phyloP scores from a whole-genome alignment of 1,284 basidiomycete species.

The Volvariella surrecta region DNA sequence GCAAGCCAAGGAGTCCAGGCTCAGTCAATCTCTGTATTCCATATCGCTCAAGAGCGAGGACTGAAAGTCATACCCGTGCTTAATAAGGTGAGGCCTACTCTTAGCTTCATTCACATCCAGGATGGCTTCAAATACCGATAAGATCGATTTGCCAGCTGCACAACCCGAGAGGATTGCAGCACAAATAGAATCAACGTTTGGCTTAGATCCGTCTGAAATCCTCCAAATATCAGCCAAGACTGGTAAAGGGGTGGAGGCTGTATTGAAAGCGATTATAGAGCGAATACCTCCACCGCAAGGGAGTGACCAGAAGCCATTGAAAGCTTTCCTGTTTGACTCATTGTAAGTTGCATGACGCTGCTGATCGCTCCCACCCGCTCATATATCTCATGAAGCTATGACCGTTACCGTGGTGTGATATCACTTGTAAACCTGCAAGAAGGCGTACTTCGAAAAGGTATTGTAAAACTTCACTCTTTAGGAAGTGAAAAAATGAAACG shows the following conservation, averaged over 20 bases:
- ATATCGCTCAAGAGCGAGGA: conserved; percentile 77
- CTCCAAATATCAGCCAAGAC: conserved; percentile 89
- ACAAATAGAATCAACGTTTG: conserved; percentile 79
- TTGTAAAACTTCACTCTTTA: conserved; percentile 2
- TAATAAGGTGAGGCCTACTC: conserved; percentile 76
- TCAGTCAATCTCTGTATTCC: conserved; percentile 93
- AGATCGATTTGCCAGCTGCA: conserved; percentile 87
- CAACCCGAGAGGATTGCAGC: conserved; percentile 72
- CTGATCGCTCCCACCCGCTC: conserved; percentile 4
- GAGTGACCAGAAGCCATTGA: conserved; percentile 45
- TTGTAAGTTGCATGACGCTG: conserved; percentile 41
- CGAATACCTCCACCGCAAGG: conserved; percentile 73
- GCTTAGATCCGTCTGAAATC: conserved; percentile 64
- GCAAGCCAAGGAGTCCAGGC: conserved; percentile 98
- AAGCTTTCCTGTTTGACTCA: conserved; percentile 92
- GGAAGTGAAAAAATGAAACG: background rate
- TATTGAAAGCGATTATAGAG: conserved; percentile 77
- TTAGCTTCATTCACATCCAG: too few relatives aligned
- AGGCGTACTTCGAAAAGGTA: conserved; percentile 60
- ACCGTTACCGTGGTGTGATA: conserved; percentile 94
- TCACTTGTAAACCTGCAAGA: conserved; percentile 80
- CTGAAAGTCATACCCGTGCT: conserved; percentile 87
- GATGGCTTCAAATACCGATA: conserved; percentile 1
- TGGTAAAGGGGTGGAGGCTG: conserved; percentile 69
- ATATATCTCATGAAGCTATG: conserved; percentile 56